Evolutionary conservation across 345 rosid genomes (phyloP).

Genomic region (Lepidium africanum): DNA sequence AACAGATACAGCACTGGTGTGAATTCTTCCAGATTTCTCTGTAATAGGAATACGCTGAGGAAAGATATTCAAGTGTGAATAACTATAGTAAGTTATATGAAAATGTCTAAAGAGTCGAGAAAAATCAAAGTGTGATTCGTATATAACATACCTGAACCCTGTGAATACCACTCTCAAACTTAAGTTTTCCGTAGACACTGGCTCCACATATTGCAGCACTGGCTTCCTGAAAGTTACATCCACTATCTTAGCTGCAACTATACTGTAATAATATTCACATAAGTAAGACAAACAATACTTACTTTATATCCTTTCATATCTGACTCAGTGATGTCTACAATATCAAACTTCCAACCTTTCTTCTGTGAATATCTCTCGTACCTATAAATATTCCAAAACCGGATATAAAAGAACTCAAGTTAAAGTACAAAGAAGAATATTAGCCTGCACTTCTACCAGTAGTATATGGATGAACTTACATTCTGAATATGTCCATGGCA

Average conservation of each 20-base stretch:
- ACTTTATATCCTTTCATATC: slow-evolving; percentile 93
- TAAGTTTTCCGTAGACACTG: slow-evolving; percentile 81
- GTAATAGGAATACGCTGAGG: slow-evolving; percentile 94
- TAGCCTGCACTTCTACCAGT: neutral
- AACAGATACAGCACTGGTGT: slow-evolving; percentile 93
- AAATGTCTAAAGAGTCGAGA: neutral
- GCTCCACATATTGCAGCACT: slow-evolving; percentile 83
- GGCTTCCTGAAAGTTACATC: slow-evolving; percentile 62
- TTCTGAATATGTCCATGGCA: slow-evolving; percentile 84
- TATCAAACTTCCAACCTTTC: slow-evolving; percentile 87
- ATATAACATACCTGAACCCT: slow-evolving; percentile 71
- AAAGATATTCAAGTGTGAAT: slow-evolving; percentile 18
- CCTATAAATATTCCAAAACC: slow-evolving; percentile 38
- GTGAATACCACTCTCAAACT: slow-evolving; percentile 98
- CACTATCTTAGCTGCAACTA: slow-evolving; percentile 11
- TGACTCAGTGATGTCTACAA: slow-evolving; percentile 67
- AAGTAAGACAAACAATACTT: neutral
- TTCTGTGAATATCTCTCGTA: slow-evolving; percentile 87
- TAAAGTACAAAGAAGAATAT: neutral
- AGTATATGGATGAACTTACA: slow-evolving; percentile 40
- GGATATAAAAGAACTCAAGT: neutral
- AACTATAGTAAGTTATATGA: neutral
- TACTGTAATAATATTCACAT: neutral
- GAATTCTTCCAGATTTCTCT: slow-evolving; percentile 88
- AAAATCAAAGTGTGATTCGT: neutral